phyloP scores from a whole-genome alignment of 2,329 filamentous ascomycete genomes.

The Magnaporthiopsis incrustans region DNA sequence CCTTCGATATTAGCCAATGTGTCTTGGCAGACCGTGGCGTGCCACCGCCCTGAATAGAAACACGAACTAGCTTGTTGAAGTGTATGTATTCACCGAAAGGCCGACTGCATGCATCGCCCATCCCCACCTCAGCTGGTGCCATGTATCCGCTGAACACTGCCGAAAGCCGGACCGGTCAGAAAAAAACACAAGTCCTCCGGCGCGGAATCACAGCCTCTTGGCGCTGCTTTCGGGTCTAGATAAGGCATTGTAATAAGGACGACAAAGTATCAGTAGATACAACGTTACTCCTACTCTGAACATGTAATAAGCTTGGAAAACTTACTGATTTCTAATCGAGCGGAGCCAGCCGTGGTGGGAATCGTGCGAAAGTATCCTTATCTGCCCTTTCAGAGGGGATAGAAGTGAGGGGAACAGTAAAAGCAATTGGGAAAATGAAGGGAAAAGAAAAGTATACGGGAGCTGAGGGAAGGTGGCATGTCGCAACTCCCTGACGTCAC shows the following conservation, averaged over 20 bases:
- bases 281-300: neutral
- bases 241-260: no score
- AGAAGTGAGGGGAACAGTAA: no score
- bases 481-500: neutral
- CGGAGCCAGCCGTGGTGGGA: neutral
- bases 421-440: no score
- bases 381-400: neutral
- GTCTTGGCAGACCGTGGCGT: neutral
- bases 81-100: neutral
- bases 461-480: neutral
- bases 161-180: neutral
- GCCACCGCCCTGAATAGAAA: neutral
- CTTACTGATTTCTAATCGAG: neutral
- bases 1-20: neutral
- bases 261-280: neutral
- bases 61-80: neutral
- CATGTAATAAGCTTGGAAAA: neutral
- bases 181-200: neutral
- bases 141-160: neutral
- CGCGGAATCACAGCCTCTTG: neutral
- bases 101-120: neutral
- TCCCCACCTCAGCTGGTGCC: neutral
- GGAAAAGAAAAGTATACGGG: no score
- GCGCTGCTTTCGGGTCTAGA: neutral
- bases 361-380: neutral